Evolutionary conservation across 2,329 filamentous ascomycete species (phyloP).

Genomic region (Diaporthe velutina): DNA sequence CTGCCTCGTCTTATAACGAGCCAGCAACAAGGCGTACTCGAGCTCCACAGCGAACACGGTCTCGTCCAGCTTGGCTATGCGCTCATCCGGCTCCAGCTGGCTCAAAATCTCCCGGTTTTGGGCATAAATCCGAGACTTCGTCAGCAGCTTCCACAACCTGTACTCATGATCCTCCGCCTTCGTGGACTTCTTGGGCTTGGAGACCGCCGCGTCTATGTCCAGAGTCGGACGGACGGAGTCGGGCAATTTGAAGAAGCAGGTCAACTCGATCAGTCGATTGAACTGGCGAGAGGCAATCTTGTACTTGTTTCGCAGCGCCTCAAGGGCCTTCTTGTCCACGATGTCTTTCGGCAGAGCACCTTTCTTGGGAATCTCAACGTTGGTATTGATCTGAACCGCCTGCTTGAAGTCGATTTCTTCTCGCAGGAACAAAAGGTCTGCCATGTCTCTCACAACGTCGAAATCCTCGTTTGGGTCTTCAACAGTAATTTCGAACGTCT

Average conservation of each 20-base stretch:
- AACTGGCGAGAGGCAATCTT: constrained; percentile 87
- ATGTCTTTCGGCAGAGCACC: constrained; percentile 65
- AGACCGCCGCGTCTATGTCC: constrained; percentile 54
- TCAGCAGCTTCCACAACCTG: constrained; percentile 78
- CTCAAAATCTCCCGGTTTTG: constrained; percentile 80
- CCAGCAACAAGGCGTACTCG: constrained; percentile 78
- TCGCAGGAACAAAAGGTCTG: constrained; percentile 77
- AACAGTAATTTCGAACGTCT: constrained; percentile 87
- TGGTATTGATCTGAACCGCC: constrained; percentile 65
- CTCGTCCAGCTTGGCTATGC: constrained; percentile 79
- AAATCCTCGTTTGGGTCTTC: constrained; percentile 94
- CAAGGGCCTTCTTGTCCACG: constrained; percentile 68
- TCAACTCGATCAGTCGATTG: constrained; percentile 80
- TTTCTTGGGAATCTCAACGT: constrained; percentile 61
- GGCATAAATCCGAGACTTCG: constrained; percentile 82
- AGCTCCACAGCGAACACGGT: constrained; percentile 76
- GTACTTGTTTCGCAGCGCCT: constrained; percentile 67
- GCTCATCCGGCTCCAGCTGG: constrained; percentile 76
- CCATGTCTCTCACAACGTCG: constrained; percentile 82
- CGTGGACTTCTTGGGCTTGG: constrained; percentile 50
- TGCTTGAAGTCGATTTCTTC: constrained; percentile 68
- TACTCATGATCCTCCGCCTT: constrained; percentile 73
- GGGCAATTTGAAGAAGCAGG: constrained; percentile 74
- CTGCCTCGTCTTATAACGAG: constrained; percentile 56
- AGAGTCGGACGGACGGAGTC: constrained; percentile 65